Percentiles rank a stretch among this genome's conserved stretches.
phyloP scores from a whole-genome alignment of 768 basidiomycete species.

The Kwoniella sp. region DNA sequence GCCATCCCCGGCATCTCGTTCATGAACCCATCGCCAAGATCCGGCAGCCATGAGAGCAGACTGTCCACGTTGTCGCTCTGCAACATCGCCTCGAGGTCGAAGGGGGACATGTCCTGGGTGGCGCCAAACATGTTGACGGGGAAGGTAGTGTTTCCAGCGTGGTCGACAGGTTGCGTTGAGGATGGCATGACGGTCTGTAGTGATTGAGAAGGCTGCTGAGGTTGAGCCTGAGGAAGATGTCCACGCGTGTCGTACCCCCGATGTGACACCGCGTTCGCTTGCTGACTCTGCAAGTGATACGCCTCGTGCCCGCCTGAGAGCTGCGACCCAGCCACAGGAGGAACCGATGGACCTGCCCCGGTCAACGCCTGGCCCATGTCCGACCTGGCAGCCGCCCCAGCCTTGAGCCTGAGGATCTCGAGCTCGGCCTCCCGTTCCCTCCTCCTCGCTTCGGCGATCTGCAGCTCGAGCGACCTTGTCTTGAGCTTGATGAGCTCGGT shows the following conservation, averaged over 20 bases:
- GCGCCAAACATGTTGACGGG: background rate
- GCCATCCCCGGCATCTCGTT: background rate
- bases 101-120: constrained; percentile 24
- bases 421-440: constrained; percentile 45
- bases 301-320: background rate
- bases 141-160: background rate
- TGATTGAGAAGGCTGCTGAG: background rate
- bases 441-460: constrained; percentile 43
- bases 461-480: constrained; percentile 35
- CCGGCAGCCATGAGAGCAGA: constrained; percentile 39
- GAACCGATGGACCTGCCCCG: background rate
- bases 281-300: background rate
- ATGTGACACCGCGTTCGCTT: too few species aligned
- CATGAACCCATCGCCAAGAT: constrained; percentile 15
- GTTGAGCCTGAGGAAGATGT: background rate
- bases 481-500: constrained; percentile 36
- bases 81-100: constrained; percentile 38
- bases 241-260: too few species aligned
- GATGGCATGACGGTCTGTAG: too few species aligned
- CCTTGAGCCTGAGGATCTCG: constrained; percentile 32
- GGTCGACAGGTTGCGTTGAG: background rate
- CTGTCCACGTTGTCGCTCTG: constrained; percentile 27
- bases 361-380: too few species aligned
- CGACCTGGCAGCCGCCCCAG: constrained; percentile 8
- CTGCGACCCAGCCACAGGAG: background rate